phyloP scores from a whole-genome alignment of 2,329 filamentous ascomycete species.

The Diaporthe sp. region DNA sequence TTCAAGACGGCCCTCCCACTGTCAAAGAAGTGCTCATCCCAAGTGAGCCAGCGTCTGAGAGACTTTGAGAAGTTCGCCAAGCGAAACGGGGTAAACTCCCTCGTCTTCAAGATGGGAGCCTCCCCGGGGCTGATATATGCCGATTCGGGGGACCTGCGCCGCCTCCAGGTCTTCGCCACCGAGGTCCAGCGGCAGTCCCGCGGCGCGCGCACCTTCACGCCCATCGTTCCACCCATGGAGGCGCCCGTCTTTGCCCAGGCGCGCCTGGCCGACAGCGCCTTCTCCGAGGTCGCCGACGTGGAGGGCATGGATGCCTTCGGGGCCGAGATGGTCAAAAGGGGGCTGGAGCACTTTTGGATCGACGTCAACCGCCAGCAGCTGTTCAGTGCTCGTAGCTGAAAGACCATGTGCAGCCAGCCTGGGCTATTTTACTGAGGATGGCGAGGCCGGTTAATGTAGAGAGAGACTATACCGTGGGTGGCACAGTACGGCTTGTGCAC shows the following conservation, averaged over 20 bases:
- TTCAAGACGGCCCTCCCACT: background rate
- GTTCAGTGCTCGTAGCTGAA: conserved; percentile 2
- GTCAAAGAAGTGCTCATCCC: background rate
- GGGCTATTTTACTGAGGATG: background rate
- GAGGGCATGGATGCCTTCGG: conserved; percentile 3
- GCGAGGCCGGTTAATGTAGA: background rate
- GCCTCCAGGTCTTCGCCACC: conserved; percentile 4
- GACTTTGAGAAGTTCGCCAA: background rate
- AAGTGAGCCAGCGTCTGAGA: background rate
- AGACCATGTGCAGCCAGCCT: background rate
- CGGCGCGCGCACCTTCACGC: background rate
- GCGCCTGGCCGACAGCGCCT: background rate
- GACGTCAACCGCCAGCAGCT: background rate
- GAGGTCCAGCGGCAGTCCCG: background rate
- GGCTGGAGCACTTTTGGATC: background rate
- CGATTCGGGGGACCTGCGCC: background rate
- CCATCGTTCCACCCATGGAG: background rate
- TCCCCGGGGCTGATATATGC: background rate
- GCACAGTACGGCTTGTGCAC: background rate
- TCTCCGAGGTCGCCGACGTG: background rate
- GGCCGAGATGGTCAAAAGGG: background rate
- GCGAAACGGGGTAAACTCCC: background rate
- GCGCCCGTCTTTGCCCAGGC: background rate
- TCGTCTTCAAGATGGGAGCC: background rate
- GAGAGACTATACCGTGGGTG: background rate